Percentiles rank a stretch among this genome's conserved stretches.
phyloP scores from a whole-genome alignment of 2,329 filamentous ascomycete genomes.

The Colletotrichum cuscutae region DNA sequence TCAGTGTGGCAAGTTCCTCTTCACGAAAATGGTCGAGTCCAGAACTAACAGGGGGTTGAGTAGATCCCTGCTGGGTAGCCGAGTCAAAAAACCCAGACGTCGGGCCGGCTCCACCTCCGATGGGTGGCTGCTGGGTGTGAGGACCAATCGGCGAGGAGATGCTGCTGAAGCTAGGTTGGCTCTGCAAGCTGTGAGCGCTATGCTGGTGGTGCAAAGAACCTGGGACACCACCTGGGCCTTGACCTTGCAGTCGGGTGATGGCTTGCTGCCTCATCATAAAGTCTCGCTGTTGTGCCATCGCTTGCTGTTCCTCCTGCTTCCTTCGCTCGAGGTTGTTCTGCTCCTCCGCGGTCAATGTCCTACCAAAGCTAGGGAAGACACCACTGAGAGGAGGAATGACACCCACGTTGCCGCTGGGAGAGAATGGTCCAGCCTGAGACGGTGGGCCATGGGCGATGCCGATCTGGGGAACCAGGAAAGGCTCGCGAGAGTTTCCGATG shows the following conservation, averaged over 20 bases:
- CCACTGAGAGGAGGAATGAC: slow-evolving; percentile 90
- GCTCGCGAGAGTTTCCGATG: slow-evolving; percentile 96
- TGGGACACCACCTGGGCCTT: slow-evolving; percentile 40
- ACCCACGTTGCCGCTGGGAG: slow-evolving; percentile 62
- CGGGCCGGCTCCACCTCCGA: slow-evolving; percentile 62
- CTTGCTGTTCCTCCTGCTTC: slow-evolving; percentile 97
- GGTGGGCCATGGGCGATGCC: slow-evolving; percentile 87
- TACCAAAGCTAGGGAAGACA: slow-evolving; percentile 95
- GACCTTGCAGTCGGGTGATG: slow-evolving; percentile 64
- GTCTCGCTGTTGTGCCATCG: slow-evolving; percentile 96
- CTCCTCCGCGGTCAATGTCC: slow-evolving; percentile 95
- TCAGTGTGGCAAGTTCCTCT: slow-evolving; percentile 78
- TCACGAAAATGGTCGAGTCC: slow-evolving; percentile 68
- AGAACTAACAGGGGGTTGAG: slow-evolving; percentile 41
- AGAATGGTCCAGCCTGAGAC: slow-evolving; percentile 59
- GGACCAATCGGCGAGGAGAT: slow-evolving; percentile 85
- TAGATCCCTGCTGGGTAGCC: slow-evolving; percentile 52
- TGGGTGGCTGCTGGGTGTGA: slow-evolving; percentile 57
- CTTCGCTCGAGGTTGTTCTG: slow-evolving; percentile 96
- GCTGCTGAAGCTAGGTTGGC: slow-evolving; percentile 95
- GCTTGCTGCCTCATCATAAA: slow-evolving; percentile 88
- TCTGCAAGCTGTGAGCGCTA: slow-evolving; percentile 94
- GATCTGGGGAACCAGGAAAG: slow-evolving; percentile 97
- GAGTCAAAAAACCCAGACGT: slow-evolving; percentile 78
- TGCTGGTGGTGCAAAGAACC: slow-evolving; percentile 85